phyloP scores from a whole-genome alignment of 148 eudicot genomes.

The Silene conica region DNA sequence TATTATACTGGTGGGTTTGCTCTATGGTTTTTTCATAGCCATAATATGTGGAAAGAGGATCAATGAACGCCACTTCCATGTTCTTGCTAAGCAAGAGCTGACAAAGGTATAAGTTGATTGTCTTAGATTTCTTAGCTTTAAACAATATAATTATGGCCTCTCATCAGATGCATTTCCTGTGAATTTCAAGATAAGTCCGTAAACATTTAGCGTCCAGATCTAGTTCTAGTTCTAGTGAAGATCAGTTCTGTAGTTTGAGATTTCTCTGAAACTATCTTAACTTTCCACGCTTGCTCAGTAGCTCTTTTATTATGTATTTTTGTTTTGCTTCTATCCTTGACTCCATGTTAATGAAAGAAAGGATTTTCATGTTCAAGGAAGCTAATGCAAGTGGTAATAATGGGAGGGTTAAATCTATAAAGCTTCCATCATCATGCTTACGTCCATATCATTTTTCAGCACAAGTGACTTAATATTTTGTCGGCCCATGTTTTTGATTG shows the following conservation, averaged over 20 bases:
- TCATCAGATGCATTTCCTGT: background rate
- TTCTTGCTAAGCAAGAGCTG: conserved; percentile 96
- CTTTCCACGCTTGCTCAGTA: background rate
- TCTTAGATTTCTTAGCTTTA: too few species aligned
- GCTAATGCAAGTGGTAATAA: background rate
- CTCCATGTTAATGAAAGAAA: background rate
- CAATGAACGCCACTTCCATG: conserved; percentile 94
- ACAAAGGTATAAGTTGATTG: conserved; percentile 60
- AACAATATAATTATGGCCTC: background rate
- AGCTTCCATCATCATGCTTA: conserved; percentile 1
- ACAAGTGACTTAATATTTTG: background rate
- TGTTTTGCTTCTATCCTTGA: background rate
- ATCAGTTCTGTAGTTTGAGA: background rate
- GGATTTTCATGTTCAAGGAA: background rate
- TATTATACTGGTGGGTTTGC: conserved; percentile 87
- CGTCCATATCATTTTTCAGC: conserved; percentile 4
- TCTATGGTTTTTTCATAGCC: conserved; percentile 97
- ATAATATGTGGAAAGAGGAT: conserved; percentile 97
- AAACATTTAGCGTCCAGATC: background rate
- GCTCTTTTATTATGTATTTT: background rate
- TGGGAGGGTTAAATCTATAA: background rate
- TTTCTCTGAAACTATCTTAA: background rate
- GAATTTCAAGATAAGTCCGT: background rate
- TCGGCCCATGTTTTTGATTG: background rate
- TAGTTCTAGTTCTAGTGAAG: background rate